These are phyloP conservation scores for Aspergillus incahuasiensis DNA, from an alignment of 495 filamentous ascomycete species.

Conservation along the genomic window DNA sequence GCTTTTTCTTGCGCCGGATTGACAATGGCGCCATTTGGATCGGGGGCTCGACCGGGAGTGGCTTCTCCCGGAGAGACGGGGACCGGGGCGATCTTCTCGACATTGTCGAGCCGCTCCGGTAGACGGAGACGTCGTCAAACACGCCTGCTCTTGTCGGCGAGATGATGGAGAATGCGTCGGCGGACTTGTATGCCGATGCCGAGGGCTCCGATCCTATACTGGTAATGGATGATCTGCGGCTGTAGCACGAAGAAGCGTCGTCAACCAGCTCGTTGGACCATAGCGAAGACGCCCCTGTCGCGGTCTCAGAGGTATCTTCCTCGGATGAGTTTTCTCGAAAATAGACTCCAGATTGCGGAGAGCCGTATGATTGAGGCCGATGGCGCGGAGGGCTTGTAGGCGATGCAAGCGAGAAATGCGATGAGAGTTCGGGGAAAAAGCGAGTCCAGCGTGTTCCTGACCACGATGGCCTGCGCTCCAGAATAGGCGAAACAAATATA, in stretches of 20 bases:
- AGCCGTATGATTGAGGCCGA: not conserved
- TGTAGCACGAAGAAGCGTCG: slow-evolving; percentile 35
- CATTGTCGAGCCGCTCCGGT: slow-evolving; percentile 8
- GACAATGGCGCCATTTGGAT: slow-evolving; percentile 29
- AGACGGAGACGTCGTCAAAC: slow-evolving; percentile 32
- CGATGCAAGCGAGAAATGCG: slow-evolving; percentile 28
- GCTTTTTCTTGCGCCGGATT: slow-evolving; percentile 18
- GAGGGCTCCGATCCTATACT: slow-evolving; percentile 22
- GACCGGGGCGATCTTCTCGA: slow-evolving; percentile 12
- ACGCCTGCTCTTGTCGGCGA: slow-evolving; percentile 38
- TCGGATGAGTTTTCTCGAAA: slow-evolving; percentile 3
- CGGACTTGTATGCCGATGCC: slow-evolving; percentile 12
- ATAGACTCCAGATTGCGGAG: not conserved
- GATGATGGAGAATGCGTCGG: slow-evolving; percentile 32
- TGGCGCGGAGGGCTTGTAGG: slow-evolving; percentile 2
- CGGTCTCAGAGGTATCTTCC: not conserved
- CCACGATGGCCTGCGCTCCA: slow-evolving; percentile 15
- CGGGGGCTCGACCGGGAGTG: slow-evolving; percentile 44
- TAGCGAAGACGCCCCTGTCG: slow-evolving; percentile 18
- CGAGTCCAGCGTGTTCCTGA: slow-evolving; percentile 22
- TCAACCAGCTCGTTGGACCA: slow-evolving; percentile 24
- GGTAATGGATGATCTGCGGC: slow-evolving; percentile 30
- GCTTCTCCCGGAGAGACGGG: slow-evolving; percentile 35
- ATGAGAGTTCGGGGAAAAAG: slow-evolving; percentile 32
- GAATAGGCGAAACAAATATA: slow-evolving; percentile 29